These are phyloP conservation scores for Dictyophora rubrovolvata DNA, from an alignment of 768 basidiomycete species.

Conservation along the genomic window DNA sequence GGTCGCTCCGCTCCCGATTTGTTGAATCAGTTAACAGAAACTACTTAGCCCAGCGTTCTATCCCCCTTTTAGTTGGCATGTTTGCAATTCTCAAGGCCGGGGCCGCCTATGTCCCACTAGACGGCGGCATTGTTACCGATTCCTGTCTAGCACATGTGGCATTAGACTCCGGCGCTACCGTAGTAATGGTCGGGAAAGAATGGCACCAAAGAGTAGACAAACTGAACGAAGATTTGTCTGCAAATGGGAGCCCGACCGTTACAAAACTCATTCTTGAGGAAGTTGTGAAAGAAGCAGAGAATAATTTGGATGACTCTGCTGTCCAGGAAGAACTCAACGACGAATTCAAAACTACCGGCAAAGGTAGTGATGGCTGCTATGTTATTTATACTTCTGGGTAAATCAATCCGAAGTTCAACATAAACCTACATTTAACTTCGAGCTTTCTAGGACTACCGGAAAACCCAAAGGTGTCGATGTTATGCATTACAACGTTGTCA, in stretches of 20 bases:
- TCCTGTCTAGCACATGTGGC: conserved; percentile 43
- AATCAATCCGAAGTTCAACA: conserved; percentile 8
- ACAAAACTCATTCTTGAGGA: conserved; percentile 6
- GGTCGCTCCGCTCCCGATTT: not conserved
- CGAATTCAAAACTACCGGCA: conserved; percentile 8
- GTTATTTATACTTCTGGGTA: conserved; percentile 54
- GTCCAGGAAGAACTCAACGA: conserved; percentile 29
- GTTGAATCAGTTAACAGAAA: not conserved
- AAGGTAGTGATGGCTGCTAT: conserved; percentile 34
- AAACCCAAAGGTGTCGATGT: conserved; percentile 53
- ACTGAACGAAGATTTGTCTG: not conserved
- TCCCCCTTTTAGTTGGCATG: conserved; percentile 43
- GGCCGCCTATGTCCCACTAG: conserved; percentile 48
- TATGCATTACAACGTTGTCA: conserved; percentile 48
- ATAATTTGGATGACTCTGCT: conserved; percentile 6
- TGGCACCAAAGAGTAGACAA: conserved; percentile 28
- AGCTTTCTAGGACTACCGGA: conserved; percentile 37
- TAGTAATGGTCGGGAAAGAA: conserved; percentile 34
- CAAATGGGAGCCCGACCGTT: not conserved
- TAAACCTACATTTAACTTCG: not conserved
- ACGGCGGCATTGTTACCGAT: conserved; percentile 49
- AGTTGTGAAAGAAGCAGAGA: not conserved
- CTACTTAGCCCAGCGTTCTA: conserved; percentile 34
- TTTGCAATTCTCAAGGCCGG: conserved; percentile 48
- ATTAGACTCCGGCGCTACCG: conserved; percentile 31